Evolutionary conservation across 2,329 filamentous ascomycete species (phyloP), one percentile per base, ranked within the genome.

Genomic region (Dactylellina parvicollis): DNA sequence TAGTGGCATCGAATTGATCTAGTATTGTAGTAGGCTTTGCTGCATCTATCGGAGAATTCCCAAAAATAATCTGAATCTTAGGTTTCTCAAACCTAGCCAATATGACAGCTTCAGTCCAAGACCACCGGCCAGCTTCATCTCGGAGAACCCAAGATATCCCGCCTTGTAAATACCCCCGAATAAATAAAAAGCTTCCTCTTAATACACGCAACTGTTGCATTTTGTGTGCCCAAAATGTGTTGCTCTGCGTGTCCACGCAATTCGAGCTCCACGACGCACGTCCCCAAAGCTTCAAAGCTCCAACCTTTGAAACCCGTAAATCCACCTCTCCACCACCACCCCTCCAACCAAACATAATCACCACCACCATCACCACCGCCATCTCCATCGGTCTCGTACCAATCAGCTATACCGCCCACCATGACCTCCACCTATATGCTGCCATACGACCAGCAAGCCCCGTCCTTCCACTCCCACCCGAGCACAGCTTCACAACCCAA

Each of bases 371-470:
- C 47, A 42, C 20, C 36, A 59, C 26, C 12, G 20, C 20, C 28
- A 30, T 14, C 24, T 22, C 12, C 2, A 16, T n/a, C 20, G 5
- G n/a, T 24, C 40, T n/a, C 34, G 20, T n/a, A 26, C 16, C 2
- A 7, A 34, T 14, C 47, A 30, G 22, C 38, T 44, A 57, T 46
- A n/a, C n/a, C 24, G 14, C 24, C 54, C 59, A 38, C 54, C 60
- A 73, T 73, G 69, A 60, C 69, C 2, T 73, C 69, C 47, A 60
- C 60, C 47, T 73, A 66, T 55, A 49, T 73, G 60, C 69, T 73
- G n/a, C 69, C 69, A 5, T 10, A 61, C 55, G 44, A 50, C 44
- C 60, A 65, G 12, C 60, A 47, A 26, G 49, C 61, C 10, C 61
- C 61, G n/a, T 59, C 55, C 47, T 62, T 47, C 50, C 52, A 73